Conservation (phyloP, 192 early-diverging fungal genomes). For the Backusella psychrophila region DNA sequence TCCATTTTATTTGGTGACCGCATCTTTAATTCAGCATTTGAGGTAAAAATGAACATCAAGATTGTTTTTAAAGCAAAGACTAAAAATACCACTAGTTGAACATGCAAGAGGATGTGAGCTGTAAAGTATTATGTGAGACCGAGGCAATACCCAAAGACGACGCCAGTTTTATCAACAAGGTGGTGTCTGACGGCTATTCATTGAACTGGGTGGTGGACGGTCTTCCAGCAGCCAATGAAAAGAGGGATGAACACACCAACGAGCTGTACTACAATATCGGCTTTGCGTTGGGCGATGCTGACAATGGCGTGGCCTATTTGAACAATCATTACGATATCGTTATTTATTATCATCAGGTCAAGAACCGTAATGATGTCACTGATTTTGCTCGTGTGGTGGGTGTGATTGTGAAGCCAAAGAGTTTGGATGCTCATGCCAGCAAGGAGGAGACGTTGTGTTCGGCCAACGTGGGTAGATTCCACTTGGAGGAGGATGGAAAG, state of each 20-base stretch:
- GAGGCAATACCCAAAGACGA: conserved; percentile 62
- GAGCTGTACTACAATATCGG: conserved; percentile 70
- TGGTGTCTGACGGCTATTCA: conserved; percentile 74
- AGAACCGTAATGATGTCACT: conserved; percentile 45
- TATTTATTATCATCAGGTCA: conserved; percentile 72
- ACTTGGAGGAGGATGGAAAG: conserved; percentile 48
- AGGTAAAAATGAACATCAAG: conserved; percentile 50
- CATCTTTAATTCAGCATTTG: conserved; percentile 78
- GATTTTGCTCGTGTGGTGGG: conserved; percentile 83
- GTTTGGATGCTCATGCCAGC: conserved; percentile 39
- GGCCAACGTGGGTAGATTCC: conserved; percentile 36
- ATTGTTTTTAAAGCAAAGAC: neutral
- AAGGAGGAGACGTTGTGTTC: conserved; percentile 28
- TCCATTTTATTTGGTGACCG: conserved; percentile 96
- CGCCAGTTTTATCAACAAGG: conserved; percentile 83
- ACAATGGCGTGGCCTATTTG: conserved; percentile 41
- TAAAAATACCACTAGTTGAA: conserved; percentile 40
- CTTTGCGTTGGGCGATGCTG: conserved; percentile 67
- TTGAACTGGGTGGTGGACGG: conserved; percentile 91
- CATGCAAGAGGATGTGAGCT: conserved; percentile 59
- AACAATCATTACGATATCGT: conserved; percentile 89
- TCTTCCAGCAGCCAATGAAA: conserved; percentile 73
- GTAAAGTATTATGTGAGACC: conserved; percentile 63
- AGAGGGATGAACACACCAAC: conserved; percentile 49
- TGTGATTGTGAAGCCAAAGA: conserved; percentile 72